Evolutionary conservation across 352 stramenopile species (phyloP).

Genomic region (Phytopythium chamaehyphon): DNA sequence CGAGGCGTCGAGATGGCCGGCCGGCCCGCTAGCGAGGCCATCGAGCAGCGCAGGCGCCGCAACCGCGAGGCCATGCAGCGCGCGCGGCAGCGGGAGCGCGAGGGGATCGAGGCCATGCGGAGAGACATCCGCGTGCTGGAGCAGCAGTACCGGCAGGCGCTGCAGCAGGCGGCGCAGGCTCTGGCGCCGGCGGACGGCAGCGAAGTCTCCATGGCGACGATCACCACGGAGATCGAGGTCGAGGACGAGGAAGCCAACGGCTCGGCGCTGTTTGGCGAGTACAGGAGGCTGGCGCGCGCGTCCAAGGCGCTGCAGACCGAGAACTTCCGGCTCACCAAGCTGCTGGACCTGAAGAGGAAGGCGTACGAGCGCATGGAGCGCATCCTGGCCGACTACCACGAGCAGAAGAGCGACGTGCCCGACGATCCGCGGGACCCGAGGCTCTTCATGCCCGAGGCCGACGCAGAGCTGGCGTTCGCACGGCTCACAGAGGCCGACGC

Average conservation of each 20-base stretch:
- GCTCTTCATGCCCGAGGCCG: not conserved
- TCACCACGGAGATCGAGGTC: not conserved
- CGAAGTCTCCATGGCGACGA: not conserved
- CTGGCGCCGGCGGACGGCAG: not conserved
- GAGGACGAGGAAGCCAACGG: not conserved
- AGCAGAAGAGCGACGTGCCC: slow-evolving; percentile 23
- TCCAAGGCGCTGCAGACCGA: slow-evolving; percentile 31
- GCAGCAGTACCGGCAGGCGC: slow-evolving; percentile 23
- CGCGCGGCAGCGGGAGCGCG: slow-evolving; percentile 23
- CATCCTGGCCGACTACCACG: slow-evolving; percentile 35
- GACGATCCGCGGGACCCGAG: not conserved
- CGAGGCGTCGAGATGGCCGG: too few species aligned
- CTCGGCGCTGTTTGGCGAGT: slow-evolving; percentile 19
- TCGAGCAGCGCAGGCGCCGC: slow-evolving; percentile 29
- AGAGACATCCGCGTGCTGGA: slow-evolving; percentile 30
- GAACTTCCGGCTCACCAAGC: slow-evolving; percentile 37
- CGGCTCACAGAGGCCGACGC: slow-evolving; percentile 25
- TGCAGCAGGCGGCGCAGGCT: slow-evolving; percentile 10
- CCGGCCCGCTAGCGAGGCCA: too few species aligned
- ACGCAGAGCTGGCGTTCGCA: not conserved
- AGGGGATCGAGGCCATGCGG: slow-evolving; percentile 28
- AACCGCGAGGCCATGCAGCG: slow-evolving; percentile 53
- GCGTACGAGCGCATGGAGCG: slow-evolving; percentile 38
- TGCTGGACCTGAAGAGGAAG: slow-evolving; percentile 27
- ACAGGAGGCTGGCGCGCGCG: slow-evolving; percentile 22